These are phyloP conservation scores for Monilinia fructigena DNA, from an alignment of 2,329 filamentous ascomycete genomes.

Conservation along the genomic window DNA sequence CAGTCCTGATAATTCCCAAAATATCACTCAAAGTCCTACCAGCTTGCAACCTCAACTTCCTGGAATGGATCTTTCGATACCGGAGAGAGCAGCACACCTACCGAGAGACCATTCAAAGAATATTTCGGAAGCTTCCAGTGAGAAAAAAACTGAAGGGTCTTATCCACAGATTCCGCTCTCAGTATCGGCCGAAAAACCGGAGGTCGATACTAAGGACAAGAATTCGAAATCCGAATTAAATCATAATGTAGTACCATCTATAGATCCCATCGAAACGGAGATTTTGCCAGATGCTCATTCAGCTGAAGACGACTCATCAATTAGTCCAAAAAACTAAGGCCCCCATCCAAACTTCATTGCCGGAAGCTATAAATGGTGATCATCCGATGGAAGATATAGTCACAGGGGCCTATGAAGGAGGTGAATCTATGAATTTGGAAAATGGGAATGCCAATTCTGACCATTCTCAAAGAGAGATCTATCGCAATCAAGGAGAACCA, in stretches of 20 bases:
- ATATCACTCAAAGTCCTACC: not conserved
- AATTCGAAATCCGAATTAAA: not conserved
- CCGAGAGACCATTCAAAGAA: not conserved
- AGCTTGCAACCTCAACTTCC: not conserved
- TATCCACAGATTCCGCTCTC: not conserved
- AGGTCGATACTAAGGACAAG: not conserved
- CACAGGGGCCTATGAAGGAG: not conserved
- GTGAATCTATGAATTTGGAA: not conserved
- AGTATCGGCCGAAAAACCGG: not conserved
- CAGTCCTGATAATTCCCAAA: not conserved
- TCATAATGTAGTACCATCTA: not conserved
- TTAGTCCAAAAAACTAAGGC: conserved; percentile 13
- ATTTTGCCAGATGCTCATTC: conserved; percentile 16
- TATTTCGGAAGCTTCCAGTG: not conserved
- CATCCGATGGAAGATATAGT: conserved; percentile 14
- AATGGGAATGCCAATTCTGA: not conserved
- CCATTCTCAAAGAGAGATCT: not conserved
- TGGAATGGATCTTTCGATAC: not conserved
- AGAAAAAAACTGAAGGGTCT: not conserved
- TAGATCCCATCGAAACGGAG: conserved; percentile 1
- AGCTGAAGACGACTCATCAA: conserved; percentile 10
- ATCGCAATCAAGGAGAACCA: not conserved
- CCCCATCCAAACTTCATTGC: not conserved
- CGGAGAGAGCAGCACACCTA: not conserved
- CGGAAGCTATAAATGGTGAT: conserved; percentile 5